A percentile compares a stretch with the other conserved stretches of the same genome.
Evolutionary conservation across 805 yeast species (phyloP).

Genomic region (Saturnispora silvae): DNA sequence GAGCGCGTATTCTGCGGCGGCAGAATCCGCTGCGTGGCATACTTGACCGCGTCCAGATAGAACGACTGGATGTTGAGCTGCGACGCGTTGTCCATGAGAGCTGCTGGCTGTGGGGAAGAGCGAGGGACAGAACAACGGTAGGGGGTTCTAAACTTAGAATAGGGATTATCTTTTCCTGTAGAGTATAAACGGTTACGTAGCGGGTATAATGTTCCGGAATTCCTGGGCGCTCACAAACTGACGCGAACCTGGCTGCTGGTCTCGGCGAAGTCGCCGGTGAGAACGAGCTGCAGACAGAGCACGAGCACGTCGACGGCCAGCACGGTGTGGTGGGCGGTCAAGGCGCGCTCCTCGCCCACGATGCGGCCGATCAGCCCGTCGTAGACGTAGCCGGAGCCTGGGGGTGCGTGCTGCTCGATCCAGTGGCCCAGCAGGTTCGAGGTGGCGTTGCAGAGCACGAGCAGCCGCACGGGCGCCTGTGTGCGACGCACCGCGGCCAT

Average conservation of each 20-base stretch:
- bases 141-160: no score
- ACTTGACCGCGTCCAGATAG: slow-evolving; percentile 10
- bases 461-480: no score
- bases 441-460: no score
- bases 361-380: slow-evolving; percentile 4
- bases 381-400: background rate
- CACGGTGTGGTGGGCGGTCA: no score
- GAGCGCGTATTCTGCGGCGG: slow-evolving; percentile 26
- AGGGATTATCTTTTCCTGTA: no score
- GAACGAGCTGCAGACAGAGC: background rate
- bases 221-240: no score
- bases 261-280: background rate
- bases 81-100: slow-evolving; percentile 1
- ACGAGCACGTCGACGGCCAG: slow-evolving; percentile 1
- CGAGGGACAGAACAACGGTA: no score
- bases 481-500: no score
- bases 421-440: background rate
- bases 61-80: slow-evolving; percentile 10
- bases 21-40: slow-evolving; percentile 19
- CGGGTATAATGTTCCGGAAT: no score
- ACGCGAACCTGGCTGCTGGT: no score
- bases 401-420: background rate
- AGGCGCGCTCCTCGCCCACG: no score
- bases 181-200: no score
- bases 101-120: background rate